Base-by-base conservation (phyloP, 192 early-diverging fungal species). In the Paraglomus brasilianum region DNA sequence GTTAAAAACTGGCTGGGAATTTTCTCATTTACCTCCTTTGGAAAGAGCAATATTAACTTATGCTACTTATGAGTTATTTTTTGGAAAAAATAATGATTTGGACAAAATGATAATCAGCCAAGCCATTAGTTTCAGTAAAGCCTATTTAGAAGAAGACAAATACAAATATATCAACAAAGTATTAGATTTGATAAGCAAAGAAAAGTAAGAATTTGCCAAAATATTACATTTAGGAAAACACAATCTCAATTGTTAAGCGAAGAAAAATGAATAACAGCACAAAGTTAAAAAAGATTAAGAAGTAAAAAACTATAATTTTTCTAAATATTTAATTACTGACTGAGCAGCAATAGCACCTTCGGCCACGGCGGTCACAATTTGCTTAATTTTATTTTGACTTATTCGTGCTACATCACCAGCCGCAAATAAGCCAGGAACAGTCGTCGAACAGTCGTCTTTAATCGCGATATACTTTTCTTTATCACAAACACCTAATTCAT, bases 301-400 rank as follows among this genome's bases (percentile, higher is more conserved):
- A n/a, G n/a, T n/a, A n/a, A 53, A 53, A 8, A 21, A 17, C 22
- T n/a, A 53, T 19, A 53, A 53, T 53, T 21, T 60, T 60, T 60
- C 36, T 60, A 60, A n/a, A 38, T 60, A 60, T 14, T 60, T 41
- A 41, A 60, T 60, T 4, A 15, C 58, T 13, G 58, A 60, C 36
- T 60, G 58, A 41, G 58, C 58, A 3, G 58, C 58, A 60, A 60
- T 43, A 42, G 58, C 58, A 19, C 58, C 58, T 60, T 60, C 58
- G 58, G 58, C 39, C 6, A 60, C 39, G 11, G 58, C 58, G 2
- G 58, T 60, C 1, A 60, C 58, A 41, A 60, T 60, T 43, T 60
- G 58, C 24, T 60, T 60, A 41, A 60, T 60, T 60, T 60, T 60
- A 2, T 60, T 60, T 60, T 60, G 5, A 5, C 3, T 41, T 6